Conservation (phyloP, 2,329 filamentous ascomycete genomes). For the Exutisphaerella laricina region DNA sequence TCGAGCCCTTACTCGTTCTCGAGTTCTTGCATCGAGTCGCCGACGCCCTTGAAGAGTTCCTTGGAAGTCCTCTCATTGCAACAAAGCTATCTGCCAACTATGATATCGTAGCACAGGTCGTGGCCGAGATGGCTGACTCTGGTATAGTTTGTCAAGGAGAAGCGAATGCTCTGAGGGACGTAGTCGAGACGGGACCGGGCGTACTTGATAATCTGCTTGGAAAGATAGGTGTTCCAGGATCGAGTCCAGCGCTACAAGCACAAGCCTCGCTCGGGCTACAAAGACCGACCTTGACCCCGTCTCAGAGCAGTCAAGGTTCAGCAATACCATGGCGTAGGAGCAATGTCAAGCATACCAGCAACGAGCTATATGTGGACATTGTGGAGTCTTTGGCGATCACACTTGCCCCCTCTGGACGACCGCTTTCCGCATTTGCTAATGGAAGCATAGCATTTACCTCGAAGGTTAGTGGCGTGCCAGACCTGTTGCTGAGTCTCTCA, state of each 20-base stretch:
- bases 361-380: conserved; percentile 94
- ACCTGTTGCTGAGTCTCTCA: conserved; percentile 74
- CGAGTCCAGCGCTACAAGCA: conserved; percentile 25
- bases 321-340: conserved; percentile 82
- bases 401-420: conserved; percentile 81
- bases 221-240: conserved; percentile 72
- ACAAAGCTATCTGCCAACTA: conserved; percentile 85
- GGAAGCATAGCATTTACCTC: conserved; percentile 92
- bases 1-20: conserved; percentile 81
- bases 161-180: conserved; percentile 82
- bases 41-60: conserved; percentile 89
- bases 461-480: conserved; percentile 90
- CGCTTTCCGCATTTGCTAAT: conserved; percentile 79
- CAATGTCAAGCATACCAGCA: conserved; percentile 92
- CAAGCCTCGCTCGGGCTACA: conserved; percentile 16
- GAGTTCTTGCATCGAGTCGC: conserved; percentile 92
- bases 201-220: conserved; percentile 84
- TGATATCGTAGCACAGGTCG: conserved; percentile 85
- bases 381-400: conserved; percentile 85
- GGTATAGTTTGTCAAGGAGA: conserved; percentile 87
- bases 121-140: conserved; percentile 94
- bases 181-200: conserved; percentile 78
- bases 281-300: conserved; percentile 15
- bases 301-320: conserved; percentile 32
- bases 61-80: conserved; percentile 79